These are phyloP conservation scores for Teunomyces gatunensis DNA, from an alignment of 805 yeast species.

Conservation along the genomic window DNA sequence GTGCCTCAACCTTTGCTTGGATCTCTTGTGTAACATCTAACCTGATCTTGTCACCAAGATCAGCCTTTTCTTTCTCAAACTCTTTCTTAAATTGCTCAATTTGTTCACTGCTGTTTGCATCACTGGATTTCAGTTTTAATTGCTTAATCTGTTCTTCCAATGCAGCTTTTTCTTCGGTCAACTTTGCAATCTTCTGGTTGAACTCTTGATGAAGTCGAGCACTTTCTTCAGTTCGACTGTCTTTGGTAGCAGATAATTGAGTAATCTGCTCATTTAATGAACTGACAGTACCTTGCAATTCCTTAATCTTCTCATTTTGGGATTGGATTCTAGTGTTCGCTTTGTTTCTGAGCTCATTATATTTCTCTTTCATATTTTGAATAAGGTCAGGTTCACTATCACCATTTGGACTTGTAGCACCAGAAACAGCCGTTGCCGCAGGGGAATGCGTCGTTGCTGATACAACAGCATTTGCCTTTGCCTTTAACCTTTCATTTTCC, in stretches of 20 bases:
- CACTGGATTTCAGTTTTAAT: slow-evolving; percentile 26
- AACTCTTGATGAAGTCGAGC: not conserved
- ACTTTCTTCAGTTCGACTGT: slow-evolving; percentile 6
- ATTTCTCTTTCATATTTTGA: slow-evolving; percentile 29
- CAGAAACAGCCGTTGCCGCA: not conserved
- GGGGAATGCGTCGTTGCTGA: not conserved
- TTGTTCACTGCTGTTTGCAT: slow-evolving; percentile 17
- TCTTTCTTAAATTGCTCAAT: slow-evolving; percentile 9
- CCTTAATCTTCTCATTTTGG: slow-evolving; percentile 25
- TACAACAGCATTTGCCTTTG: not conserved
- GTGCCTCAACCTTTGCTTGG: slow-evolving; percentile 9
- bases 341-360: slow-evolving; percentile 26
- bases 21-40: slow-evolving; percentile 21
- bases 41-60: slow-evolving; percentile 20
- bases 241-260: slow-evolving; percentile 8
- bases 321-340: slow-evolving; percentile 23
- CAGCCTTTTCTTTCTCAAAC: slow-evolving; percentile 18
- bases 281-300: slow-evolving; percentile 21
- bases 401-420: not conserved
- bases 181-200: slow-evolving; percentile 7
- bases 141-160: slow-evolving; percentile 19
- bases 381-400: slow-evolving; percentile 17
- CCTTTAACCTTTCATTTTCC: slow-evolving; percentile 60
- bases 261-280: slow-evolving; percentile 21
- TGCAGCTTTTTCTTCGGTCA: slow-evolving; percentile 13